Conservation (phyloP, 495 filamentous ascomycete species). For the Penicillium robsamsonii region DNA sequence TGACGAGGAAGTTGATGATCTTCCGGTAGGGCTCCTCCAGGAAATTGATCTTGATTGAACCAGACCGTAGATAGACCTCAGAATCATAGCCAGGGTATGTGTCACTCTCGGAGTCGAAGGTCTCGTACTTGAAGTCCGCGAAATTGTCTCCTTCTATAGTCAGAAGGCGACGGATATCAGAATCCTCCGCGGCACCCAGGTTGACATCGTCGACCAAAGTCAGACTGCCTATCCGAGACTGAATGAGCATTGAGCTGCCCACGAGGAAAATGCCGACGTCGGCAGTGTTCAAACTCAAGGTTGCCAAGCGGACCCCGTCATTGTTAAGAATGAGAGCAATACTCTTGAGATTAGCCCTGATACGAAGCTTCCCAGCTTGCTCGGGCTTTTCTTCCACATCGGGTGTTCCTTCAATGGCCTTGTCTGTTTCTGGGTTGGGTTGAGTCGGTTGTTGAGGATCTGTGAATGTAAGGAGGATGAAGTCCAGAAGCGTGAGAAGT, state of each 20-base stretch:
- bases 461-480: constrained; percentile 91
- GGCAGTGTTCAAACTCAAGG: constrained; percentile 84
- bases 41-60: constrained; percentile 95
- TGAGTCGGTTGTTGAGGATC: constrained; percentile 55
- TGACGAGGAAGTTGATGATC: constrained; percentile 95
- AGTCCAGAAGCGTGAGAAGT: constrained; percentile 90
- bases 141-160: constrained; percentile 94
- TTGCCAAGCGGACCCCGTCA: constrained; percentile 91
- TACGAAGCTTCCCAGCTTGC: constrained; percentile 60
- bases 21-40: constrained; percentile 96
- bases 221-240: constrained; percentile 81
- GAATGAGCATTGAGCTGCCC: constrained; percentile 79
- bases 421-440: constrained; percentile 35
- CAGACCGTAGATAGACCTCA: constrained; percentile 81
- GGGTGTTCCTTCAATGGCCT: constrained; percentile 46
- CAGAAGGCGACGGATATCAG: constrained; percentile 79
- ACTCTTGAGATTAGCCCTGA: constrained; percentile 90
- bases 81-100: constrained; percentile 94
- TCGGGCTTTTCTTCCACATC: constrained; percentile 41
- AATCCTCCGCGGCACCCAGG: constrained; percentile 76
- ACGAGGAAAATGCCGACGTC: constrained; percentile 87
- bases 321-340: constrained; percentile 97
- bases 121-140: constrained; percentile 97
- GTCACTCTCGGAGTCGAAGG: constrained; percentile 73
- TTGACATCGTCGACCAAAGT: constrained; percentile 93